A percentile compares a stretch with the other conserved stretches of the same genome.
phyloP scores from a whole-genome alignment of 2,329 filamentous ascomycete genomes.

The Fusarium bactridioides region DNA sequence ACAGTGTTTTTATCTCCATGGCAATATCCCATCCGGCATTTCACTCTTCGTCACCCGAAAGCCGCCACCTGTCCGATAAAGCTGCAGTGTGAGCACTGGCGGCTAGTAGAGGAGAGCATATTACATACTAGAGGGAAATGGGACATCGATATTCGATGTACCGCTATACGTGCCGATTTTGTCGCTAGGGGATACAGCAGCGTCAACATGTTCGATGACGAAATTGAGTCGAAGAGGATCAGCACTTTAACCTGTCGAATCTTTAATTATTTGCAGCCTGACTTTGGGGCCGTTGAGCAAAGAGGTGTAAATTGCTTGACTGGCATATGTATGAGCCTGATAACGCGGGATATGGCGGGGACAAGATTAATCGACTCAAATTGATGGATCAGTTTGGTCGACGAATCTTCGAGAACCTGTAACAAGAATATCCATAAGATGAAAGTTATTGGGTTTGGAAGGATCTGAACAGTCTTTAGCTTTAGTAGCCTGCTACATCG shows the following conservation, averaged over 20 bases:
- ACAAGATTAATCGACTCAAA: not conserved
- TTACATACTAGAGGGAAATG: not conserved
- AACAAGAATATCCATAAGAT: not conserved
- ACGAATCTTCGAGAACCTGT: not conserved
- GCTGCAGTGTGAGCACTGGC: not conserved
- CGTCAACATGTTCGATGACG: not conserved
- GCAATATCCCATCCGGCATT: accelerated
- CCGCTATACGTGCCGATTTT: not conserved
- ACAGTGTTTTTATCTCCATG: no score
- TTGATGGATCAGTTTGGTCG: not conserved
- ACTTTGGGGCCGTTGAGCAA: accelerated
- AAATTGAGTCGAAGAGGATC: not conserved
- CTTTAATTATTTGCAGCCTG: not conserved
- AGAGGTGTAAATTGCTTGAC: not conserved
- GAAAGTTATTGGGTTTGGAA: no score
- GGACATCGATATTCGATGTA: not conserved
- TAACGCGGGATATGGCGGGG: accelerated
- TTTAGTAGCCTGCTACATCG: accelerated
- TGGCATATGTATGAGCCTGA: not conserved
- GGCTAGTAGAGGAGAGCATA: accelerated
- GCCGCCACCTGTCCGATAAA: not conserved
- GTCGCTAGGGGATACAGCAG: not conserved
- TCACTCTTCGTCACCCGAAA: not conserved
- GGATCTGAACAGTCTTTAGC: accelerated
- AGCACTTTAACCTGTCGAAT: not conserved